Percentiles rank a stretch among this genome's conserved stretches.
Conservation (phyloP, 768 basidiomycete genomes). For the Pilatotrama ljubarskyi region DNA sequence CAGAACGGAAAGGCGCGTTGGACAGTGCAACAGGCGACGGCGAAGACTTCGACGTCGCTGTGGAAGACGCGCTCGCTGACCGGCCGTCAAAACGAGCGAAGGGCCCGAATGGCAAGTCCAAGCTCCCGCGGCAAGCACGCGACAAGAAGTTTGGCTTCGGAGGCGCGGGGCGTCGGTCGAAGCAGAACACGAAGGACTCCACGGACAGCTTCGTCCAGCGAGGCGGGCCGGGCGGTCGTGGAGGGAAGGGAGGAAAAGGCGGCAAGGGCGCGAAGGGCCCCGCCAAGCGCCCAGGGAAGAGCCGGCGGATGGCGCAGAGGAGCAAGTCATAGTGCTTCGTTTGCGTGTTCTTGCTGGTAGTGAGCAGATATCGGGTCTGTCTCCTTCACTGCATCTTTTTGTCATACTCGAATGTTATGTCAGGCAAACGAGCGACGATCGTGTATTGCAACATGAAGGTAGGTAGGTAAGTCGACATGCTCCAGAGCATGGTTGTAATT, state of each 20-base stretch:
- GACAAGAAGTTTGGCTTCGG: constrained; percentile 86
- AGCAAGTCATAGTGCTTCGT: constrained; percentile 23
- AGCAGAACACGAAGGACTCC: constrained; percentile 80
- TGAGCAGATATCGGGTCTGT: background rate
- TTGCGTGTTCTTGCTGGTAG: background rate
- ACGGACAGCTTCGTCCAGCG: constrained; percentile 68
- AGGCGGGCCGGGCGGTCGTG: constrained; percentile 36
- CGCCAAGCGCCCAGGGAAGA: constrained; percentile 60
- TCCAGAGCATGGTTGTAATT: too few relatives aligned
- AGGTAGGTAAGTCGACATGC: too few relatives aligned
- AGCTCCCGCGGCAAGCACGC: constrained; percentile 58
- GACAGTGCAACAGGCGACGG: constrained; percentile 65
- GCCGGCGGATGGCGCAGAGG: constrained; percentile 47
- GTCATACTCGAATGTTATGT: too few relatives aligned
- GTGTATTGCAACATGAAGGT: too few relatives aligned
- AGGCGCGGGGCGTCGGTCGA: constrained; percentile 64
- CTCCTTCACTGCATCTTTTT: too few relatives aligned
- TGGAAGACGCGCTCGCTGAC: constrained; percentile 86
- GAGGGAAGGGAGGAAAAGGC: constrained; percentile 29
- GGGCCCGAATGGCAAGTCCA: constrained; percentile 31
- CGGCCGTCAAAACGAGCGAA: constrained; percentile 62
- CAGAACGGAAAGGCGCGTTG: constrained; percentile 84
- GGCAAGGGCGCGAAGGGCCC: constrained; percentile 38
- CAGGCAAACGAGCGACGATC: too few relatives aligned
- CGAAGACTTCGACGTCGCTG: constrained; percentile 81